Evolutionary conservation across 2,329 filamentous ascomycete species (phyloP).

Genomic region (Dothistroma septosporum): DNA sequence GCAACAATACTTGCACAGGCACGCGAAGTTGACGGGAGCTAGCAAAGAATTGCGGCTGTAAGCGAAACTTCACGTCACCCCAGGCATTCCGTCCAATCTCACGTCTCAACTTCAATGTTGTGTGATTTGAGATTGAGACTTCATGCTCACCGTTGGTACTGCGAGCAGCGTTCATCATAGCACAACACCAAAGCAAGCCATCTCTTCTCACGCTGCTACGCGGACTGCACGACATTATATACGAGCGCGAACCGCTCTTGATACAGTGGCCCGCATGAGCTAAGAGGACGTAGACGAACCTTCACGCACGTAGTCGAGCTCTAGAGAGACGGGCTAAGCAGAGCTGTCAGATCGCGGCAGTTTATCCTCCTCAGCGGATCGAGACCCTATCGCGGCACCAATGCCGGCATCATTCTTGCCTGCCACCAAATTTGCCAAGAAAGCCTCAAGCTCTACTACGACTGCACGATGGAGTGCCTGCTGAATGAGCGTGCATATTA

Average conservation of each 20-base stretch:
- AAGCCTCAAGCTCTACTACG: background rate
- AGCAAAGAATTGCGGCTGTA: background rate
- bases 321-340: background rate
- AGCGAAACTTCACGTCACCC: background rate
- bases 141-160: background rate
- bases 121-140: background rate
- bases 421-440: background rate
- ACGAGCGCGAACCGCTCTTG: background rate
- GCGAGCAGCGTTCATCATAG: background rate
- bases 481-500: background rate
- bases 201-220: background rate
- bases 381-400: background rate
- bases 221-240: background rate
- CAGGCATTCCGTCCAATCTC: too few species aligned
- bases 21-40: background rate
- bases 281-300: background rate
- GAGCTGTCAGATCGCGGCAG: background rate
- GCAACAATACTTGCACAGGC: background rate
- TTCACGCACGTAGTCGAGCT: background rate
- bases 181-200: background rate
- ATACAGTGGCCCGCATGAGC: background rate
- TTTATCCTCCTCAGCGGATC: background rate
- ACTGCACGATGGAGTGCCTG: background rate
- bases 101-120: too few species aligned
- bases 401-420: background rate